These are phyloP conservation scores for Prillingera fragicola DNA, from an alignment of 1,284 basidiomycete genomes.

Conservation along the genomic window DNA sequence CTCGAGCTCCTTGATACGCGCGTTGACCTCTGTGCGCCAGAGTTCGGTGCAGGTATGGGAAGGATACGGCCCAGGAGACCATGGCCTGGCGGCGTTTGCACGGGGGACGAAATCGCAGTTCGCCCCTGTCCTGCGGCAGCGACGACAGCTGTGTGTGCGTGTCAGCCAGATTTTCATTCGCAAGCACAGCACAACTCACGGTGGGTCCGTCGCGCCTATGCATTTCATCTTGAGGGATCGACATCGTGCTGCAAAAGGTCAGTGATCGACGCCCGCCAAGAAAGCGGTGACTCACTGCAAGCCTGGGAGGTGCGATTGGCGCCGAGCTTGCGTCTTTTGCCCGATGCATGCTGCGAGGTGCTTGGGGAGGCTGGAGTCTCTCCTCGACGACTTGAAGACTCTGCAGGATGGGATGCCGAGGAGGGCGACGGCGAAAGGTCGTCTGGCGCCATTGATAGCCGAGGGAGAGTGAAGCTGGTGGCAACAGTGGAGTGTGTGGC, in stretches of 20 bases:
- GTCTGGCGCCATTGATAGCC: no score
- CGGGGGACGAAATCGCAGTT: constrained; percentile 21
- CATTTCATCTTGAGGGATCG: constrained; percentile 23
- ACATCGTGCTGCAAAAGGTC: constrained; percentile 11
- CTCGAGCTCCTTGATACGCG: constrained; percentile 17
- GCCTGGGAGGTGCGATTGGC: constrained; percentile 18
- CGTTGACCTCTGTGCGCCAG: constrained; percentile 19
- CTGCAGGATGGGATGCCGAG: no score
- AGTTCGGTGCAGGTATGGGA: constrained; percentile 22
- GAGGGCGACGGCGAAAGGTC: no score
- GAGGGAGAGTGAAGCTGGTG: no score
- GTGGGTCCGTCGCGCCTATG: constrained; percentile 21
- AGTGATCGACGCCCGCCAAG: background rate
- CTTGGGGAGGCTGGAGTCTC: no score
- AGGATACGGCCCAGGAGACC: constrained; percentile 15
- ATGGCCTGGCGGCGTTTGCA: constrained; percentile 17
- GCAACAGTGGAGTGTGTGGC: no score
- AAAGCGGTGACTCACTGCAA: constrained; percentile 14
- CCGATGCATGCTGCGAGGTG: no score
- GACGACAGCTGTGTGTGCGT: constrained; percentile 7
- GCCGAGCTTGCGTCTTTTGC: constrained; percentile 16
- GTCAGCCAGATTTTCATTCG: background rate
- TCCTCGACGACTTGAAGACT: no score
- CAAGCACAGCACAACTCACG: constrained; percentile 3
- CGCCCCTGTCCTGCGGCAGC: constrained; percentile 17